phyloP scores from a whole-genome alignment of 1,139 yeast genomes.

The Protomyces lactucae-debilis region DNA sequence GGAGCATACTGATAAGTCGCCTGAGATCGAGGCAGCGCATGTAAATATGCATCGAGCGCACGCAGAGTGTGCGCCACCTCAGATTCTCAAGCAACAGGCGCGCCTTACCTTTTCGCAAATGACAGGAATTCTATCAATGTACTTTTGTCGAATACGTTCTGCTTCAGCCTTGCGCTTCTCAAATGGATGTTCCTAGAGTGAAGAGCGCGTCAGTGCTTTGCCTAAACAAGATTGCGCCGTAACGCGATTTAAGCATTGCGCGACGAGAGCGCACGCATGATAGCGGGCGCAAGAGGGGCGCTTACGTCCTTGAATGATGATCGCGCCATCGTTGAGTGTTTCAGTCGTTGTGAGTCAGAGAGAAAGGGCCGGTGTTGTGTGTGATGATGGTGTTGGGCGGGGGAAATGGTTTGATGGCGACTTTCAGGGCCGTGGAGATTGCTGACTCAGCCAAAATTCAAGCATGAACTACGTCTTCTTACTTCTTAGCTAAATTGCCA shows the following conservation, averaged over 20 bases:
- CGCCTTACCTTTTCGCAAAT: constrained; percentile 79
- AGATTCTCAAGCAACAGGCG: background rate
- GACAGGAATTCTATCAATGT: constrained; percentile 88
- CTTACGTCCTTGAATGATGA: constrained; percentile 26
- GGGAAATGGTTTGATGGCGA: background rate
- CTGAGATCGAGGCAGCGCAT: no score
- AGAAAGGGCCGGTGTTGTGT: background rate
- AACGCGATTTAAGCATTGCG: background rate
- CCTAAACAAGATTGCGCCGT: background rate
- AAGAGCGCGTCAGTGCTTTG: background rate
- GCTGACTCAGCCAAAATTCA: background rate
- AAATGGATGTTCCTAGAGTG: constrained; percentile 13
- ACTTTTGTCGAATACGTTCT: constrained; percentile 80
- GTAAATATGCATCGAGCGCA: no score
- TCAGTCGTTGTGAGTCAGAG: background rate
- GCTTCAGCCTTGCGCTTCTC: constrained; percentile 97
- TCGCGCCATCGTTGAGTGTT: background rate
- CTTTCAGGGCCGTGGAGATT: background rate
- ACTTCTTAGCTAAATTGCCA: background rate
- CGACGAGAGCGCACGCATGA: background rate
- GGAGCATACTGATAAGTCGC: no score
- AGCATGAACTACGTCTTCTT: no score
- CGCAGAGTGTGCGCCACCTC: background rate
- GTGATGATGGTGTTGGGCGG: background rate
- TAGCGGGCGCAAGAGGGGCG: background rate